Conservation (phyloP, 331 rosid genomes). For the Erythrophleum ivorense region DNA sequence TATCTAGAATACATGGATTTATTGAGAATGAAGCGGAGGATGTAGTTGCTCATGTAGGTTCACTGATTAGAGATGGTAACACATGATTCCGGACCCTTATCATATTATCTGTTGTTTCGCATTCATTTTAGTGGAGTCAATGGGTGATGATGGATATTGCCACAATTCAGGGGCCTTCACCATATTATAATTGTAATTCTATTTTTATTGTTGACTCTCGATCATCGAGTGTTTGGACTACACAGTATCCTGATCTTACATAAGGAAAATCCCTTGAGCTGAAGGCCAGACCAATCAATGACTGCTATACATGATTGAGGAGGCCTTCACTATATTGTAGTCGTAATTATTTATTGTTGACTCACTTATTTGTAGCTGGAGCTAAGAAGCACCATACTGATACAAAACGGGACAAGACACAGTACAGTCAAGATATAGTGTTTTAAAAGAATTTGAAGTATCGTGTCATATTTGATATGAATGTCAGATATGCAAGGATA, state of each 20-base stretch:
- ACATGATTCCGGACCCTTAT: no score
- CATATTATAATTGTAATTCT: not conserved
- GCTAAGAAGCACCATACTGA: no score
- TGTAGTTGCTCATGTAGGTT: not conserved
- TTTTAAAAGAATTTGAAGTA: no score
- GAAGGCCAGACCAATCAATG: not conserved
- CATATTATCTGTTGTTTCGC: no score
- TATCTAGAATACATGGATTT: not conserved
- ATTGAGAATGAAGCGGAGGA: not conserved
- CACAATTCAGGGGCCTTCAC: not conserved
- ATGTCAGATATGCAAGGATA: no score
- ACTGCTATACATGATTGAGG: not conserved
- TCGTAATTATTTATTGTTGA: not conserved
- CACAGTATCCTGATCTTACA: not conserved
- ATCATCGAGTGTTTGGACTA: not conserved
- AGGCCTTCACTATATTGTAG: not conserved
- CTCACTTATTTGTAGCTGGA: no score
- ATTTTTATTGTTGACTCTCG: not conserved
- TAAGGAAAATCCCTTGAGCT: not conserved
- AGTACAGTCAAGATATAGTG: no score
- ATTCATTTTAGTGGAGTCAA: no score
- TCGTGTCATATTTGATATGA: no score
- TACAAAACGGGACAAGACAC: no score
- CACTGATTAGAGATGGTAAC: not conserved
- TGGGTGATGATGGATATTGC: no score